These are phyloP conservation scores for Didymella pomorum DNA, from an alignment of 2,329 filamentous ascomycete genomes.

Conservation along the genomic window DNA sequence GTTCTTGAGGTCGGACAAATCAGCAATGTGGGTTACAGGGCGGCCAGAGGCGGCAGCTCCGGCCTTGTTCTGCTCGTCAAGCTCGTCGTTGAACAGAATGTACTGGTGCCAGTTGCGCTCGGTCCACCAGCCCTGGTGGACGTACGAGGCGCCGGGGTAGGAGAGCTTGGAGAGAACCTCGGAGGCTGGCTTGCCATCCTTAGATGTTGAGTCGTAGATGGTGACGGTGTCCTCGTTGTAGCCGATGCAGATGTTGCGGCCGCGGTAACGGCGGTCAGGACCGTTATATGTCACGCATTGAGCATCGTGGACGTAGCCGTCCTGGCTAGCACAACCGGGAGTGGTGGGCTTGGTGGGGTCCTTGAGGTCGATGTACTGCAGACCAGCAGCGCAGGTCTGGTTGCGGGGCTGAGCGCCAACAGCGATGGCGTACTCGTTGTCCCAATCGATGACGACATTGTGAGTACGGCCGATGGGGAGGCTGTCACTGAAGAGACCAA, in stretches of 20 bases:
- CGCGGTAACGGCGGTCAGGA: conserved; percentile 58
- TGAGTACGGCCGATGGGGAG: conserved; percentile 49
- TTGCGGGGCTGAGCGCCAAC: conserved; percentile 46
- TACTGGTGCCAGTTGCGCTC: conserved; percentile 47
- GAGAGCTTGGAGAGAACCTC: conserved; percentile 63
- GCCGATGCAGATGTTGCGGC: conserved; percentile 63
- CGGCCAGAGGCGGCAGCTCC: conserved; percentile 44
- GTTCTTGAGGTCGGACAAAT: conserved; percentile 44
- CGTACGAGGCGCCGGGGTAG: conserved; percentile 64
- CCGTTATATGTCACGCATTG: conserved; percentile 66
- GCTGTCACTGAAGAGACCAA: conserved; percentile 36
- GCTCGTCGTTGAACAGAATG: conserved; percentile 46
- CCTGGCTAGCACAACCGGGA: conserved; percentile 61
- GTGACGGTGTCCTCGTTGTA: conserved; percentile 64
- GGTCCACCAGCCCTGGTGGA: conserved; percentile 66
- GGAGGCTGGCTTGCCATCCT: conserved; percentile 63
- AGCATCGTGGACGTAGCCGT: conserved; percentile 69
- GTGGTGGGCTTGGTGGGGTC: conserved; percentile 62
- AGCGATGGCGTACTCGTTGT: conserved; percentile 45
- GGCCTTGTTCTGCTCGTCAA: conserved; percentile 40
- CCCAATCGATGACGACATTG: conserved; percentile 49
- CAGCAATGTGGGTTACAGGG: conserved; percentile 47
- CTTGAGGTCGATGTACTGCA: conserved; percentile 66
- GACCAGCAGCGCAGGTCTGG: conserved; percentile 58
- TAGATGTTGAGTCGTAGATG: conserved; percentile 62